Percentiles rank a stretch among this genome's conserved stretches.
Conservation (phyloP, 2,329 filamentous ascomycete species). For the Ceratocystiopsis sp. region DNA sequence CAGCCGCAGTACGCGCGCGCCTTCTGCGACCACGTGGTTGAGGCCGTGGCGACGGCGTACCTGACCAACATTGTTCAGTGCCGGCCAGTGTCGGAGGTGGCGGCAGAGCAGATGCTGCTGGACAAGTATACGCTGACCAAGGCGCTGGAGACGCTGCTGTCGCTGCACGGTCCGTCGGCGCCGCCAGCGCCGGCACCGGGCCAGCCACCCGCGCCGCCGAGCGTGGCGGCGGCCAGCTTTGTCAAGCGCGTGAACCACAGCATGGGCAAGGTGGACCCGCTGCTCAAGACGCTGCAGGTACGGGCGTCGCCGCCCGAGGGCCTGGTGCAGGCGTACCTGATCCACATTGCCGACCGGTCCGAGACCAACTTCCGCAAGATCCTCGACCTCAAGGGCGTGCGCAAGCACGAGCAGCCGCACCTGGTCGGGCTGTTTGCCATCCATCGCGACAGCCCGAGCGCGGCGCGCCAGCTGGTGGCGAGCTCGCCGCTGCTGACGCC, state of each 20-base stretch:
- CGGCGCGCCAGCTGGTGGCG: conserved; percentile 50
- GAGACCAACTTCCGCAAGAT: conserved; percentile 95
- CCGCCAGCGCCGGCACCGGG: conserved; percentile 10
- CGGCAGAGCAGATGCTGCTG: conserved; percentile 92
- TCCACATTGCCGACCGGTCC: conserved; percentile 86
- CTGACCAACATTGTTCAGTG: conserved; percentile 75
- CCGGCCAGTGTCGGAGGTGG: conserved; percentile 79
- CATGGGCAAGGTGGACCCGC: conserved; percentile 74
- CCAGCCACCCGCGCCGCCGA: too few species aligned
- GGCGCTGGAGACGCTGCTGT: conserved; percentile 54
- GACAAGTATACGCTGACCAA: conserved; percentile 87
- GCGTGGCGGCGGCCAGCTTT: conserved; percentile 40
- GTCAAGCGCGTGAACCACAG: conserved; percentile 70
- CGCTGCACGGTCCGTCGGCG: conserved; percentile 35
- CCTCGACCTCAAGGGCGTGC: conserved; percentile 84
- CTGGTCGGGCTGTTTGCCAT: conserved; percentile 71
- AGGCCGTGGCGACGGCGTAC: conserved; percentile 64
- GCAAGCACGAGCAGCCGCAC: conserved; percentile 63
- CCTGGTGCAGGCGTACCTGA: conserved; percentile 90
- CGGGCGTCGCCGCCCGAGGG: conserved; percentile 81
- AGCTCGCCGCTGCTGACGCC: conserved; percentile 55
- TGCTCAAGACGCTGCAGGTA: conserved; percentile 94
- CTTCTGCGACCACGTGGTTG: conserved; percentile 91
- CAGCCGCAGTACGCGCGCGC: conserved; percentile 91
- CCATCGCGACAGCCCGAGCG: conserved; percentile 57